Evolutionary conservation across 2,329 filamentous ascomycete species (phyloP).

Genomic region (Penicillium sp.): DNA sequence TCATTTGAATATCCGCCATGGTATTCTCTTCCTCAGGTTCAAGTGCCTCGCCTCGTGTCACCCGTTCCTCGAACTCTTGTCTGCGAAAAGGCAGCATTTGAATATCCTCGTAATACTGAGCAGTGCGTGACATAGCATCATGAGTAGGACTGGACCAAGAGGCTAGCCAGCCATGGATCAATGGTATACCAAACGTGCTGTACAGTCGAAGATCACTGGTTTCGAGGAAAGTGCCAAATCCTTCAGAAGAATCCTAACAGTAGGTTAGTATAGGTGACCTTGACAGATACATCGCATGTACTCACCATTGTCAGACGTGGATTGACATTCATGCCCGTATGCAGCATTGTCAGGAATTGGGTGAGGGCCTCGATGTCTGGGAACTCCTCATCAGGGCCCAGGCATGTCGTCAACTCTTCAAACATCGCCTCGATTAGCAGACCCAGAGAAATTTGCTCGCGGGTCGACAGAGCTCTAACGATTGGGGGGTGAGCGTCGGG

Average conservation of each 20-base stretch:
- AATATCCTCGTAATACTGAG: constrained; percentile 84
- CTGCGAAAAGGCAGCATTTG: constrained; percentile 86
- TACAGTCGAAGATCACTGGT: constrained; percentile 90
- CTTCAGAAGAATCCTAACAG: constrained; percentile 31
- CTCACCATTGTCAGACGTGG: constrained; percentile 70
- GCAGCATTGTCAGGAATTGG: constrained; percentile 78
- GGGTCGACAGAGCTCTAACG: constrained; percentile 70
- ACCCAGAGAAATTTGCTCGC: constrained; percentile 84
- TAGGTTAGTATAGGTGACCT: not conserved
- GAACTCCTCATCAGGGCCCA: constrained; percentile 64
- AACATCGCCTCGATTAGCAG: constrained; percentile 85
- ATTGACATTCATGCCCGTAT: constrained; percentile 98
- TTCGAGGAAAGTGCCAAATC: constrained; percentile 76
- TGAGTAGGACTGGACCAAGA: constrained; percentile 63
- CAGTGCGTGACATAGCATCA: constrained; percentile 68
- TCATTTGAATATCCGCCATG: constrained; percentile 77
- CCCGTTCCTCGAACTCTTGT: constrained; percentile 80
- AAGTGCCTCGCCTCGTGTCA: constrained; percentile 60
- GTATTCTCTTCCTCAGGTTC: constrained; percentile 70
- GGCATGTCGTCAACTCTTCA: constrained; percentile 82
- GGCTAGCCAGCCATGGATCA: constrained; percentile 93
- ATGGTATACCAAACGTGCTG: constrained; percentile 78
- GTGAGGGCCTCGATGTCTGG: constrained; percentile 89
- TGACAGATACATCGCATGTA: not conserved
- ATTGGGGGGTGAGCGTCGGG: constrained; percentile 65